Base-by-base conservation (phyloP, 768 basidiomycete genomes). In the Atractiella rhizophila region DNA sequence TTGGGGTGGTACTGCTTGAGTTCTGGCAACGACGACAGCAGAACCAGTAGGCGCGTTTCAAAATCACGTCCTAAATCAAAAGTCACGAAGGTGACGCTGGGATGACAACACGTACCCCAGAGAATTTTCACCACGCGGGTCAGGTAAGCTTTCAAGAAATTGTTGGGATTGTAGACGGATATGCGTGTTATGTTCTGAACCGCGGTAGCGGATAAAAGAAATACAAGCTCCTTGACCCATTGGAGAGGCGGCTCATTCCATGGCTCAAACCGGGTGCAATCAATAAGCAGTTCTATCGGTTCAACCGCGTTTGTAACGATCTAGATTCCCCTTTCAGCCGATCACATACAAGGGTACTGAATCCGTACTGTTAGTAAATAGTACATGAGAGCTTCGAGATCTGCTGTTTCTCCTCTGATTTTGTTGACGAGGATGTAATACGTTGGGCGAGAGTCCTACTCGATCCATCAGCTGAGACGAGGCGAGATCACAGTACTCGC, bases 401-500 rank as follows among this genome's bases (percentile, higher is more conserved):
- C 78, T 21, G 80, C 64, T 0, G 70, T 68, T 54, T 81, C 78
- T 3, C 77, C 75, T 45, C 81, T 74, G 37, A 85, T 67, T 46
- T 67, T 70, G 28, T 72, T 70, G 12, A 77, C 61, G 32, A 65
- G 66, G 39, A 80, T 56, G 29, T 76, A 63, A 51, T 80, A 79
- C 20, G 48, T 42, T 2, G 48, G 43, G 27, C 26, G 19, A 21
- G 45, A 39, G n/a, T 43, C 48, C 51, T 53, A 29, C 7, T 5
- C 7, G 13, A 5, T 11, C 6, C 3, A 18, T 19, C 26, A 70
- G 51, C 81, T 73, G 61, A 78, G 81, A 9, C 80, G 71, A 54
- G 82, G 79, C 10, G 81, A 62, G 11, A 82, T 74, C 28, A 81
- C 71, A 29, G 72, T 68, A 51, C 83, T 79, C 0, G 79, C 78